These are phyloP conservation scores for Cutaneotrichosporon cavernicola DNA, from an alignment of 1,284 basidiomycete genomes.

Conservation along the genomic window DNA sequence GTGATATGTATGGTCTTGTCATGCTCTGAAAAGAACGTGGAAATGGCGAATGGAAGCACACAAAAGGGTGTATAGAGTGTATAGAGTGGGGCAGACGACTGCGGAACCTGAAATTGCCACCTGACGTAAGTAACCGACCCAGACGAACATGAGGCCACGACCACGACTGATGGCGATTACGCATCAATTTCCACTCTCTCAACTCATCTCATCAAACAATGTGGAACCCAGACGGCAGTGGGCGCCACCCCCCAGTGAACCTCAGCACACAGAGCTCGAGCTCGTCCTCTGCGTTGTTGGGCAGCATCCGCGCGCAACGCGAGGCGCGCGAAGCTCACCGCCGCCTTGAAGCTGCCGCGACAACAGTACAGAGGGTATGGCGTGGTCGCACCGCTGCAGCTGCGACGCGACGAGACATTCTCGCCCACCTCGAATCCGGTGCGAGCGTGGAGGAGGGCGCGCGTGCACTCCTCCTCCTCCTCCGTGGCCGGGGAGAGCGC, in stretches of 20 bases:
- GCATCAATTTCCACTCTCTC: neutral
- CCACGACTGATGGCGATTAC: neutral
- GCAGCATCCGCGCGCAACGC: conserved; percentile 41
- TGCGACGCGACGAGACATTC: conserved; percentile 1
- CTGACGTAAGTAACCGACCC: neutral
- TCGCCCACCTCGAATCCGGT: conserved; percentile 11
- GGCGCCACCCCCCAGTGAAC: conserved; percentile 32
- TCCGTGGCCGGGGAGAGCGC: conserved; percentile 16
- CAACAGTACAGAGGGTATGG: conserved; percentile 47
- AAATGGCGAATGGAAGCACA: too few species aligned
- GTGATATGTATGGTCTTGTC: conserved; percentile 1
- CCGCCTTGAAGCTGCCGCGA: conserved; percentile 35
- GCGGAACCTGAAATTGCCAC: neutral
- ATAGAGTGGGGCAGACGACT: neutral
- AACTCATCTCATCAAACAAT: conserved; percentile 4
- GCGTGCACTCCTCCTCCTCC: conserved; percentile 25
- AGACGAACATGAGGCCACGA: neutral
- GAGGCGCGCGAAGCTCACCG: conserved; percentile 39
- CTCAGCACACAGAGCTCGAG: conserved; percentile 42
- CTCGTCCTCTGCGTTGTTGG: conserved; percentile 40
- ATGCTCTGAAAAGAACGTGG: too few species aligned
- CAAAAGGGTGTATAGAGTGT: too few species aligned
- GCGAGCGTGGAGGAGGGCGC: conserved; percentile 16
- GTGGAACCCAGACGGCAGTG: conserved; percentile 28
- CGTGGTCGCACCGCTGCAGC: conserved; percentile 30